A percentile compares a stretch with the other conserved stretches of the same genome.
Conservation (phyloP, 2,329 filamentous ascomycete species). For the Trematosphaeria pertusa region DNA sequence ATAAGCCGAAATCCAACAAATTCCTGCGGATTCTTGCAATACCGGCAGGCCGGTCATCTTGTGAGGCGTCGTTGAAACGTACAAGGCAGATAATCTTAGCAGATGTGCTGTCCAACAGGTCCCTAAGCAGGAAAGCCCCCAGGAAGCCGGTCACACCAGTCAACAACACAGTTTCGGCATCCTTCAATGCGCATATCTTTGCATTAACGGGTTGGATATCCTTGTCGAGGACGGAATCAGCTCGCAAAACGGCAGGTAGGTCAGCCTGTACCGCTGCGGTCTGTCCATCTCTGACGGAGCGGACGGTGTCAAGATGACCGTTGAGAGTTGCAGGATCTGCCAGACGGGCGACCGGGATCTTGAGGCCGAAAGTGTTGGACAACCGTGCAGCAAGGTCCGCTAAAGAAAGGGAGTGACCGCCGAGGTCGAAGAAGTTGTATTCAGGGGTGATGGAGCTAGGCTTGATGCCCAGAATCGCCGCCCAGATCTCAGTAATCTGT, state of each 20-base stretch:
- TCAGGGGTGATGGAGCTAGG: conserved; percentile 68
- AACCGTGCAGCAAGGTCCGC: conserved; percentile 77
- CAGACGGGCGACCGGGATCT: conserved; percentile 73
- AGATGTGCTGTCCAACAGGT: conserved; percentile 71
- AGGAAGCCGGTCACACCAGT: conserved; percentile 80
- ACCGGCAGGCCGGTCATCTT: conserved; percentile 69
- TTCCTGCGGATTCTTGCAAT: conserved; percentile 78
- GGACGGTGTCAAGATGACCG: conserved; percentile 75
- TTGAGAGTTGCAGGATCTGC: conserved; percentile 75
- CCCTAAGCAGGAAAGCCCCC: conserved; percentile 75
- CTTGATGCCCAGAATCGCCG: conserved; percentile 71
- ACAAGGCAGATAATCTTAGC: conserved; percentile 77
- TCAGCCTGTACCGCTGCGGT: conserved; percentile 78
- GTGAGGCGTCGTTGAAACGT: conserved; percentile 71
- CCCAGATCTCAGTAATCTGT: conserved; percentile 75
- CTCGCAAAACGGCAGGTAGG: conserved; percentile 71
- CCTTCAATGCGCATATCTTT: conserved; percentile 64
- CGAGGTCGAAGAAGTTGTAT: conserved; percentile 82
- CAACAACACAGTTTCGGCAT: conserved; percentile 73
- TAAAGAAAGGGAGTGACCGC: conserved; percentile 79
- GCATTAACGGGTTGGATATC: conserved; percentile 68
- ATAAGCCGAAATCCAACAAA: conserved; percentile 77
- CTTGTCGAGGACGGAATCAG: conserved; percentile 71
- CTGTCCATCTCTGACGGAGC: conserved; percentile 73
- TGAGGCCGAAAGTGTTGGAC: conserved; percentile 74